Base-by-base conservation (phyloP, 2,329 filamentous ascomycete genomes). In the Colletotrichum camelliae region DNA sequence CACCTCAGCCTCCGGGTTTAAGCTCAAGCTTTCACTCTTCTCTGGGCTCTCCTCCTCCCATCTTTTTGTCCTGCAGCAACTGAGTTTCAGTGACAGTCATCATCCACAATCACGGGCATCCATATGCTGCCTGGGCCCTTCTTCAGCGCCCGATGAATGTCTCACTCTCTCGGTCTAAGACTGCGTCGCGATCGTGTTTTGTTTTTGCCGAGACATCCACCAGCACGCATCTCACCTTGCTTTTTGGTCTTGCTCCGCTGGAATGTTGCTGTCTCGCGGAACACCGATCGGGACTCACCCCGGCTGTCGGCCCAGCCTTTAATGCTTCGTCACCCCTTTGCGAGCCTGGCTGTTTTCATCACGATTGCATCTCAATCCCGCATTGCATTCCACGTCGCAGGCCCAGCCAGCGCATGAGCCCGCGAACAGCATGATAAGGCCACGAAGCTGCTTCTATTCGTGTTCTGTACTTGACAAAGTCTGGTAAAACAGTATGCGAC, bases 181-280 rank as follows among this genome's bases (percentile, higher is more conserved):
- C 43, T 52, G 18, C 55, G 21, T 27, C 24, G 55, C 55, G 15
- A 31, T 27, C 55, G 43, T 31, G 55, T 31, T 58, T 16, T 62
- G 60, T 16, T 43, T 35, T 24, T 48, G 27, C 64, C 27, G 61
- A 65, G 31, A 48, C 55, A n/a, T 61, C 21, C 7, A 37, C 21
- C n/a, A 52, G 39, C 39, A 39, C 55, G 39, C 39, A 39, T 39
- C 18, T 66, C 52, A 68, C 16, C 48, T 43, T 37, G 52, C 29
- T 33, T 6, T 21, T 52, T 57, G 55, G 57, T 48, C 62, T 68
- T 55, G 31, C 57, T 12, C 33, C 70, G 35, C 70, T 76, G 74
- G 74, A 74, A 74, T 76, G 73, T 48, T 35, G 2, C 29, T 74
- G 74, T 76, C 70, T 65, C 58, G 29, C 58, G 48, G 57, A 39